phyloP scores from a whole-genome alignment of 192 early-diverging fungal species.

The Radiomyces spectabilis region DNA sequence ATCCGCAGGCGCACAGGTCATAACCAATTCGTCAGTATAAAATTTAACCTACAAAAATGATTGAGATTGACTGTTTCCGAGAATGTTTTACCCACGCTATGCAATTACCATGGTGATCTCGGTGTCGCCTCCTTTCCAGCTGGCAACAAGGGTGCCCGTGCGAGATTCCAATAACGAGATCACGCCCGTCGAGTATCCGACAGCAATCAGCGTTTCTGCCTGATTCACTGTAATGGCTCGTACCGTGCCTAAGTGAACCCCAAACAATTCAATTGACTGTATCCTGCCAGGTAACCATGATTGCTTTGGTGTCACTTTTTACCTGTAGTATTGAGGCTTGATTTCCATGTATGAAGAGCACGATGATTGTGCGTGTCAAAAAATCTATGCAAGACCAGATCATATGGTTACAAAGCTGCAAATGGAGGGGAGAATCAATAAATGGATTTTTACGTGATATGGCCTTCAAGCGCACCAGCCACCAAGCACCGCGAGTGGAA shows the following conservation, averaged over 20 bases:
- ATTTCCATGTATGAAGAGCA: constrained; percentile 33
- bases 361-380: constrained; percentile 29
- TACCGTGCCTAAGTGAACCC: constrained; percentile 19
- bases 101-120: constrained; percentile 43
- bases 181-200: constrained; percentile 43
- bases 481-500: constrained; percentile 41
- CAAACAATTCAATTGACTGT: neutral
- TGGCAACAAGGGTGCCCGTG: constrained; percentile 44
- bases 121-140: constrained; percentile 50
- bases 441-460: constrained; percentile 27
- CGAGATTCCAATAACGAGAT: constrained; percentile 47
- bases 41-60: constrained; percentile 41
- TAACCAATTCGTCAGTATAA: constrained; percentile 42
- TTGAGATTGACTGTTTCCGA: neutral
- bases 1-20: constrained; percentile 47
- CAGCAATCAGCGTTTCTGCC: constrained; percentile 43
- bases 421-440: neutral
- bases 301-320: neutral
- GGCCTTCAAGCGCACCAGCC: constrained; percentile 37
- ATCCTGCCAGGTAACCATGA: too few relatives aligned
- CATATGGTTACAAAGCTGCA: neutral
- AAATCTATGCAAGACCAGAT: constrained; percentile 12
- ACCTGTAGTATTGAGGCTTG: constrained; percentile 9
- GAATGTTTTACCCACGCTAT: neutral
- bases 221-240: constrained; percentile 33